Percentiles rank a stretch among this genome's conserved stretches.
Conservation (phyloP, 306 rosid genomes). For the Cucurbita maxima region DNA sequence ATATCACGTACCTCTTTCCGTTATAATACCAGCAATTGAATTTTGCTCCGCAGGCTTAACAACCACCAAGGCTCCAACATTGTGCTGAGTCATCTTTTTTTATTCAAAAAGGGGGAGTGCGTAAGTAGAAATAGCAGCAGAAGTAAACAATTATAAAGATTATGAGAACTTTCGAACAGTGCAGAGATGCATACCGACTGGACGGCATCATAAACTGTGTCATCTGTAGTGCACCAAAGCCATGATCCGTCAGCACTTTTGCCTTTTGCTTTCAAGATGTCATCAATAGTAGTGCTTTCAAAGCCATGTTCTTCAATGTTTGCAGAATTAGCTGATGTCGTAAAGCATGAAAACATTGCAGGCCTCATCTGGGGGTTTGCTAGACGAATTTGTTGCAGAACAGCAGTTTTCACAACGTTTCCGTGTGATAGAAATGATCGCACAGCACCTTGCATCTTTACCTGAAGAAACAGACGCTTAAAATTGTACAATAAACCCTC, state of each 20-base stretch:
- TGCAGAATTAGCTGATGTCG: constrained; percentile 43
- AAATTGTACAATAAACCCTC: neutral
- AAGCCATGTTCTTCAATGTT: constrained; percentile 92
- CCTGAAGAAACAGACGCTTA: constrained; percentile 14
- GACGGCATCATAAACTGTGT: constrained; percentile 89
- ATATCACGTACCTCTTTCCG: constrained; percentile 65
- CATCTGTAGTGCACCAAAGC: constrained; percentile 97
- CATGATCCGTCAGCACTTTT: constrained; percentile 95
- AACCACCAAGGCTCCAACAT: constrained; percentile 94
- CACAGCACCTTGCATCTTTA: constrained; percentile 71
- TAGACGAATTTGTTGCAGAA: constrained; percentile 60
- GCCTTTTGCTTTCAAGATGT: constrained; percentile 63
- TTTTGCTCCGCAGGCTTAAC: constrained; percentile 68
- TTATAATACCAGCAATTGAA: constrained; percentile 79
- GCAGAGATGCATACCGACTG: constrained; percentile 59
- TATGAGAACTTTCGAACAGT: neutral
- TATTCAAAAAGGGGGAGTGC: neutral
- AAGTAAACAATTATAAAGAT: neutral
- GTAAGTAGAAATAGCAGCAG: neutral
- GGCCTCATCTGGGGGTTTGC: constrained; percentile 70
- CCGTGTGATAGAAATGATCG: constrained; percentile 48
- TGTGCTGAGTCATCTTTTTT: constrained; percentile 83
- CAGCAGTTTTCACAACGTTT: constrained; percentile 47
- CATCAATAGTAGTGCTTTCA: constrained; percentile 83
- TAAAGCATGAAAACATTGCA: constrained; percentile 38